Evolutionary conservation across 768 basidiomycete genomes (phyloP).

Genomic region (Boletus subparvulus): DNA sequence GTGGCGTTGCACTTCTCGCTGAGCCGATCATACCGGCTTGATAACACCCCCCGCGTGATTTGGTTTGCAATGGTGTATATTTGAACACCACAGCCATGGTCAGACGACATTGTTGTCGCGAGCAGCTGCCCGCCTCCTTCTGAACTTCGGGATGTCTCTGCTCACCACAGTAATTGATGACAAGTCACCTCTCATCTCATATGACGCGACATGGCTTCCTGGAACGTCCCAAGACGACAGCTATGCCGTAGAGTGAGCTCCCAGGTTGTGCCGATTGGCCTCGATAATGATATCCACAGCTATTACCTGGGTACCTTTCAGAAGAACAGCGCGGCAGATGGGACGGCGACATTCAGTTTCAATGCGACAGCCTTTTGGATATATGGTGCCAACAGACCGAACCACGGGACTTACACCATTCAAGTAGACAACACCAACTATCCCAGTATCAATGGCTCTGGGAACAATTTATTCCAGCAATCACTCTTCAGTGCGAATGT

Average conservation of each 20-base stretch:
- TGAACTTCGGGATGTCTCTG: slow-evolving; percentile 18
- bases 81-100: not conserved
- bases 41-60: too few species aligned
- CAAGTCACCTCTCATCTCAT: slow-evolving; percentile 33
- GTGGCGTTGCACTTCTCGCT: too few species aligned
- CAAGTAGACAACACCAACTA: slow-evolving; percentile 38
- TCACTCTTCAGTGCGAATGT: slow-evolving; percentile 38
- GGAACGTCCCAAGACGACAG: slow-evolving; percentile 19
- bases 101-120: not conserved
- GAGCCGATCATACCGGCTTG: not conserved
- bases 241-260: slow-evolving; percentile 19
- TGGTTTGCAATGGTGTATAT: not conserved
- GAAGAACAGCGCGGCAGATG: slow-evolving; percentile 32
- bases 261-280: not conserved
- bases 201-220: slow-evolving; percentile 25
- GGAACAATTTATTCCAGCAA: slow-evolving; percentile 37
- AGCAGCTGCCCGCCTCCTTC: not conserved
- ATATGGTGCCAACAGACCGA: slow-evolving; percentile 48
- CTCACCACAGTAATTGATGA: slow-evolving; percentile 27
- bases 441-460: slow-evolving; percentile 31
- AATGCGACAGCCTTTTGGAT: slow-evolving; percentile 49
- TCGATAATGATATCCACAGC: slow-evolving; percentile 16
- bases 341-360: slow-evolving; percentile 44
- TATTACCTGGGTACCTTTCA: slow-evolving; percentile 42
- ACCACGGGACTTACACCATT: slow-evolving; percentile 48